Conservation (phyloP, 306 rosid genomes). For the Cyclanthera cordifolia region DNA sequence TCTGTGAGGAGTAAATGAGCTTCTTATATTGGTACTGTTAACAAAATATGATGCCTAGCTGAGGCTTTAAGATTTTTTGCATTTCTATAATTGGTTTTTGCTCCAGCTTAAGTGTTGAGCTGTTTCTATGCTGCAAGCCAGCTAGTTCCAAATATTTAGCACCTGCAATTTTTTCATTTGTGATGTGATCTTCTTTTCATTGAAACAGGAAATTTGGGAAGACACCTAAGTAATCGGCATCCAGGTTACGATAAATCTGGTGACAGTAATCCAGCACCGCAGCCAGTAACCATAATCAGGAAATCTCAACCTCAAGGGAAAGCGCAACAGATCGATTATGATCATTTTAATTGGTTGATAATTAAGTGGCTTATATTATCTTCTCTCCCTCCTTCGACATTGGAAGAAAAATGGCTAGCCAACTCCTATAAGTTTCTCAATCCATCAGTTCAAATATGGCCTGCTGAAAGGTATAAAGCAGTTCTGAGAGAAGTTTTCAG, state of each 20-base stretch:
- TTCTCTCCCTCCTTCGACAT: conserved; percentile 73
- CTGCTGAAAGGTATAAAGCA: conserved; percentile 51
- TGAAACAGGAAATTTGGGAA: conserved; percentile 73
- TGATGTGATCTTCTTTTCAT: conserved; percentile 16
- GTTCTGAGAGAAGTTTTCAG: conserved; percentile 58
- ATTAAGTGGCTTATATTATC: conserved; percentile 75
- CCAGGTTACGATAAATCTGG: conserved; percentile 85
- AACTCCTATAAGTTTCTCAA: conserved; percentile 80
- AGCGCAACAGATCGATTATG: conserved; percentile 58
- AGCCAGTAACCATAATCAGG: conserved; percentile 32
- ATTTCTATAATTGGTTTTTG: neutral
- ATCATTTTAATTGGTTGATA: conserved; percentile 86
- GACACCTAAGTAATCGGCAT: conserved; percentile 89
- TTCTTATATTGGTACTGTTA: neutral
- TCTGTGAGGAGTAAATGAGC: neutral
- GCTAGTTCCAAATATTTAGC: neutral
- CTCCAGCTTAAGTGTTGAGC: neutral
- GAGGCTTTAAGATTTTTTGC: neutral
- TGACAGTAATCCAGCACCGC: conserved; percentile 40
- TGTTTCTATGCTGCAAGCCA: neutral
- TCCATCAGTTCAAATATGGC: conserved; percentile 78
- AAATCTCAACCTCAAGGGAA: conserved; percentile 63
- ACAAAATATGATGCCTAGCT: neutral
- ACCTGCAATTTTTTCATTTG: neutral
- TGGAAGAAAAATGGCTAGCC: conserved; percentile 75